These are phyloP conservation scores for Eurotiales sp. DNA, from an alignment of 2,329 filamentous ascomycete genomes.

Conservation along the genomic window DNA sequence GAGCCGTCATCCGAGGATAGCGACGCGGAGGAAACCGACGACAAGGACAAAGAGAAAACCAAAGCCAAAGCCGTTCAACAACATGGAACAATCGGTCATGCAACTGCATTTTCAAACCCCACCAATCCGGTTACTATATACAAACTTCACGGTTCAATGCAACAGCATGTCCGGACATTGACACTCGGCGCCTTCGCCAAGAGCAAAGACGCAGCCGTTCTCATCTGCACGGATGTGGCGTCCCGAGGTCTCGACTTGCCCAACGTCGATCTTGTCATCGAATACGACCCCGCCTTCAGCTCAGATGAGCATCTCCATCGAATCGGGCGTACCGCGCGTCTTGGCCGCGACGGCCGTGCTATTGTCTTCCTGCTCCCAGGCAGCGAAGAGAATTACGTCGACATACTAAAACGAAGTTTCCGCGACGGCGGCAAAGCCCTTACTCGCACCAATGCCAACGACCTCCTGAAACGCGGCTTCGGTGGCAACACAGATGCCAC, in stretches of 20 bases:
- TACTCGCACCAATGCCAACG: conserved; percentile 58
- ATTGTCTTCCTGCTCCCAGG: conserved; percentile 88
- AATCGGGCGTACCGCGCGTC: conserved; percentile 89
- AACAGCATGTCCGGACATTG: conserved; percentile 79
- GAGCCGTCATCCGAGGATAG: conserved; percentile 23
- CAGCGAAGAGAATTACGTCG: conserved; percentile 85
- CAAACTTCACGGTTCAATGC: conserved; percentile 86
- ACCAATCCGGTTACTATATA: conserved; percentile 77
- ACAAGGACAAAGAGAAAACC: conserved; percentile 14
- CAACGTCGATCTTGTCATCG: conserved; percentile 89
- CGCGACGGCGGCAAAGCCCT: conserved; percentile 62
- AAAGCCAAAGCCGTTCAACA: conserved; percentile 23
- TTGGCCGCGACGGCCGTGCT: conserved; percentile 81
- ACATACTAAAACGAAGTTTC: conserved; percentile 69
- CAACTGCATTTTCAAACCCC: conserved; percentile 68
- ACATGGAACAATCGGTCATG: conserved; percentile 50
- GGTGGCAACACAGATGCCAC: conserved; percentile 37
- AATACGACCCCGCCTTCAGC: conserved; percentile 94
- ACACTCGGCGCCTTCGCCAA: conserved; percentile 77
- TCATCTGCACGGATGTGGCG: conserved; percentile 93
- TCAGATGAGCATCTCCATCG: conserved; percentile 91
- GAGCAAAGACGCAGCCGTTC: conserved; percentile 69
- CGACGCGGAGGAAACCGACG: conserved; percentile 15
- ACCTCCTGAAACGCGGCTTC: conserved; percentile 65
- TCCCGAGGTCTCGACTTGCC: conserved; percentile 93